phyloP scores from a whole-genome alignment of 2,329 filamentous ascomycete species.

The Fusarium equiseti region DNA sequence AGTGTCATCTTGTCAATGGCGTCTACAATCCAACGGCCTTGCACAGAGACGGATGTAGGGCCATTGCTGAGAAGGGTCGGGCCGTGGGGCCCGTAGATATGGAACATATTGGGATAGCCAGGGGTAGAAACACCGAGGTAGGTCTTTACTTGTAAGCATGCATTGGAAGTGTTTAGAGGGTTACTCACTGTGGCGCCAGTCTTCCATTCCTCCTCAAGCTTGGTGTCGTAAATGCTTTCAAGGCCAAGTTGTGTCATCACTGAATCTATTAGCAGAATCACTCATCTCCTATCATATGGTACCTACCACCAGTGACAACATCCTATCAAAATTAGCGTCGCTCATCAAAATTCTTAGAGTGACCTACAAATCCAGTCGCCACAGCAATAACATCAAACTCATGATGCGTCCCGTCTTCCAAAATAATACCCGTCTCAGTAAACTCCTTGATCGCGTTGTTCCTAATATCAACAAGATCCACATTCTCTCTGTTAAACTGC shows the following conservation, averaged over 20 bases:
- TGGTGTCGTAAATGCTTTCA: conserved; percentile 54
- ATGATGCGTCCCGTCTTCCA: conserved; percentile 56
- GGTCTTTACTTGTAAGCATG: conserved; percentile 41
- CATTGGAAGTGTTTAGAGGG: too few relatives aligned
- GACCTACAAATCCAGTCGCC: conserved; percentile 61
- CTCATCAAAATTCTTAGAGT: too few relatives aligned
- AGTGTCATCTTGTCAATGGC: conserved; percentile 61
- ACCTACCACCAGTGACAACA: conserved; percentile 53
- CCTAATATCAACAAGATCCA: conserved; percentile 58
- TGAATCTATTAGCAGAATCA: neutral
- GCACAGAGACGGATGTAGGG: conserved; percentile 65
- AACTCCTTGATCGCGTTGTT: conserved; percentile 57
- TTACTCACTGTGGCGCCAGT: conserved; percentile 48
- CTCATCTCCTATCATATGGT: too few relatives aligned
- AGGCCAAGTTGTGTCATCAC: conserved; percentile 61
- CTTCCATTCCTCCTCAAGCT: conserved; percentile 59
- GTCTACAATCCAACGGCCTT: conserved; percentile 68
- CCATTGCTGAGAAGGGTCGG: conserved; percentile 69
- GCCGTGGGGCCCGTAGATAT: conserved; percentile 67
- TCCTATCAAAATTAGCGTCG: conserved; percentile 44
- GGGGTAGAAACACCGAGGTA: conserved; percentile 59
- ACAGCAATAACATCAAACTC: conserved; percentile 60
- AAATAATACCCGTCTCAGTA: conserved; percentile 56
- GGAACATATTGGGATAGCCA: conserved; percentile 65
- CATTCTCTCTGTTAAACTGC: conserved; percentile 59